Evolutionary conservation across 1,284 basidiomycete species (phyloP), one percentile per base, ranked within the genome.

Genomic region (Malassezia slooffiae): DNA sequence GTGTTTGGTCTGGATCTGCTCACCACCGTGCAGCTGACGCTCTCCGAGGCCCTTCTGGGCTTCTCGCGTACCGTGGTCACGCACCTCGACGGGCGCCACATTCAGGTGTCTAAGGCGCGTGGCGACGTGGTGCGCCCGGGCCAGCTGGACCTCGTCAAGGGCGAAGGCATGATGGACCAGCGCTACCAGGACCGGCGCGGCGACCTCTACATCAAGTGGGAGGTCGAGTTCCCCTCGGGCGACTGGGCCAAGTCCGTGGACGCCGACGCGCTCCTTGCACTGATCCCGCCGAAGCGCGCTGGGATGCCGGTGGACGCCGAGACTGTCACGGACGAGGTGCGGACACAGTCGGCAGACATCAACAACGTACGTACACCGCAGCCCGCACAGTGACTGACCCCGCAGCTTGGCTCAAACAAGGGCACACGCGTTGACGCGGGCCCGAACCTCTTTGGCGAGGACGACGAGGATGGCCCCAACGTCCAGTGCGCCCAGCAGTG

Each of bases 1-100:
- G 80, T 86, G 24, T 79, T 80, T 13, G 82, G 81, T 24, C 79
- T 80, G 52, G 82, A 88, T 61, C 74, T 89, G 20, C 73, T 85
- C 27, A 79, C 83, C 1, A 80, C 76, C 24, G 79, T 85, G 40
- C 43, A 47, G 11, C 43, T 66, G 19, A 59, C 57, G 7, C 40
- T 67, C 15, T 47, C 52, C 3, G 57, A 63, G 38, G 58, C 62
- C 4, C 42, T 67, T 13, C 45, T 58, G 1, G 61, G 67, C 22
- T 58, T 64, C 41, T 56, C 59, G 20, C 43, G 64, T n/a, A 56
- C 61, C 8, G 55, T 67, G 9, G 43, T 69, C 33, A 62, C 62
- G 11, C 66, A 69, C 37, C 46, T 69, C 20, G 66, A 69, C 35
- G 62, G 58, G 4, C 52, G 66, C 16, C 55, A 54, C 17, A 55